Conservation (phyloP, 2,329 filamentous ascomycete genomes). For the Colletotrichum kahawae region DNA sequence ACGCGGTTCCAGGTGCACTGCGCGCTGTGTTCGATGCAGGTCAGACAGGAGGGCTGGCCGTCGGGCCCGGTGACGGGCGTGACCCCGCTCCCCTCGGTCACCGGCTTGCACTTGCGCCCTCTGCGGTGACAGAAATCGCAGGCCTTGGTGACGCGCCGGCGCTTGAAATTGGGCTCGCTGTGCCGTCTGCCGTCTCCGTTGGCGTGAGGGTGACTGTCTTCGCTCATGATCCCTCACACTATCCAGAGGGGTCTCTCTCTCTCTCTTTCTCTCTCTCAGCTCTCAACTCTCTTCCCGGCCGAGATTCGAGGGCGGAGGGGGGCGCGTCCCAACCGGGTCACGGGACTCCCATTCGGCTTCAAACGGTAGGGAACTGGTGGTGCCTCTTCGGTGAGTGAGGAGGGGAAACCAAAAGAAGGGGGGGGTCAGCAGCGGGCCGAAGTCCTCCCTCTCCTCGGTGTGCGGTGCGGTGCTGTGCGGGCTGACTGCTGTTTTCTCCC, state of each 20-base stretch:
- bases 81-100: not conserved
- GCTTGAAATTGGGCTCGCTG: constrained; percentile 16
- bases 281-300: not conserved
- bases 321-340: constrained; percentile 7
- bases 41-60: constrained; percentile 12
- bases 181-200: not conserved
- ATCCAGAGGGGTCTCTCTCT: not conserved
- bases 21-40: constrained; percentile 23
- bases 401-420: not conserved
- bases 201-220: not conserved
- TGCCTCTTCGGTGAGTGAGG: not conserved
- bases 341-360: constrained; percentile 8
- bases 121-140: constrained; percentile 24
- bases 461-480: not conserved
- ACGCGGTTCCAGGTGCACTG: constrained; percentile 21
- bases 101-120: constrained; percentile 24
- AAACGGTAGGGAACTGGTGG: not conserved
- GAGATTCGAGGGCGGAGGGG: not conserved
- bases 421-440: not conserved
- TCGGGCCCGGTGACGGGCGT: not conserved
- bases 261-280: not conserved
- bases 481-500: not conserved
- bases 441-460: not conserved
- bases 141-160: constrained; percentile 24
- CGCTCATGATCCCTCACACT: not conserved